phyloP scores from a whole-genome alignment of 2,329 filamentous ascomycete species.

The Hymenoscyphus infarciens region DNA sequence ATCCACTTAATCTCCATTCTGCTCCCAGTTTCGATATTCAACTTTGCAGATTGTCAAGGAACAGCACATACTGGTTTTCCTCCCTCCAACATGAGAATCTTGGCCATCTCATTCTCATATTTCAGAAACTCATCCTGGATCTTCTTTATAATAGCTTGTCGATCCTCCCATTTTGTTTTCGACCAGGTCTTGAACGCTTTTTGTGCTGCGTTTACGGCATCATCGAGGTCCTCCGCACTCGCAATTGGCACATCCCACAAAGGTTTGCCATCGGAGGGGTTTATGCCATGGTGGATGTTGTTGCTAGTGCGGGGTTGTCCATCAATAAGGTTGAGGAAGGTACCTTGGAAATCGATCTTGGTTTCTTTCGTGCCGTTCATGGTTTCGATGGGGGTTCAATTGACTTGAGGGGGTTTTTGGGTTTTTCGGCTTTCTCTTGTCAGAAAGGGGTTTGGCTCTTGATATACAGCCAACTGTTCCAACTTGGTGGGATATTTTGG shows the following conservation, averaged over 20 bases:
- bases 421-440: neutral
- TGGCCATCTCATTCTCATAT: slow-evolving; percentile 37
- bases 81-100: slow-evolving; percentile 46
- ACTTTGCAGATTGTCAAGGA: neutral
- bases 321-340: slow-evolving; percentile 20
- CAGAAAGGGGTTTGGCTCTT: neutral
- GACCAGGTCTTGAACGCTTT: slow-evolving; percentile 47
- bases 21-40: neutral
- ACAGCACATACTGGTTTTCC: slow-evolving; percentile 46
- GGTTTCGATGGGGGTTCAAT: neutral
- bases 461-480: neutral
- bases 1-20: neutral
- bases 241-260: slow-evolving; percentile 38
- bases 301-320: slow-evolving; percentile 13
- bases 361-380: slow-evolving; percentile 8
- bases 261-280: slow-evolving; percentile 21
- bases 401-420: neutral
- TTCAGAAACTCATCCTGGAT: slow-evolving; percentile 14
- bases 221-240: slow-evolving; percentile 33
- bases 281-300: slow-evolving; percentile 22
- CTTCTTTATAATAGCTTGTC: slow-evolving; percentile 39
- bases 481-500: neutral
- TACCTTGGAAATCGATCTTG: slow-evolving; percentile 9
- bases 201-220: slow-evolving; percentile 34
- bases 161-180: slow-evolving; percentile 41